Base-by-base conservation (phyloP, 148 eudicot species). In the Persicaria tinctoria region DNA sequence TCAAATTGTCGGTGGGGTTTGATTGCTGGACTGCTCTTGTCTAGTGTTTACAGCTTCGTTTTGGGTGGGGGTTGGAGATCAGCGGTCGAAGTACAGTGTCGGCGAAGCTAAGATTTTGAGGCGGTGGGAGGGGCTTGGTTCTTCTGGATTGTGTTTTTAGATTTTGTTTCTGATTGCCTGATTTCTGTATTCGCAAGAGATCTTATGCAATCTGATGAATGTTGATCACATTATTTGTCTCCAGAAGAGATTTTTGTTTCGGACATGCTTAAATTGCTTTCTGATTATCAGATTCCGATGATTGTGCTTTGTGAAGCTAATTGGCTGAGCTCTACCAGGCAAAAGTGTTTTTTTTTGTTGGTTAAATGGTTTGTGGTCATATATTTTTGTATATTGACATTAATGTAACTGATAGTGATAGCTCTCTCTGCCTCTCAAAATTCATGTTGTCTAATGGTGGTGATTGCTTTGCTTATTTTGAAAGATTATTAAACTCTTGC, bases 1-100 rank as follows among this genome's bases (percentile, higher is more conserved):
- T 63, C 6, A 32, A 27, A 0, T 13, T 4, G 10, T 32, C 68
- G 68, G 6, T 27, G 68, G 44, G 16, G 11, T 9, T 57, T 4
- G 23, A 27, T 17, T 27, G 16, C 13, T 56, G 6, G 62, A 56
- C 62, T n/a, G 11, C 41, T 59, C 68, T 32, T 63, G 5, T 63
- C 68, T 63, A 63, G 68, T 45, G 46, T 63, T 63, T 63, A 23
- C 66, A 23, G 23, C 66, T 59, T 54, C 59, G 66, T 18, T 59
- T 23, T 5, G 41, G 38, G 41, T 18, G 6, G 63, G 63, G 68
- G 16, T 63, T 32, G 46, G 46, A 27, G 41, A 63, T 63, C 16
- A 32, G 44, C 23, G 46, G 45, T 63, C 16, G n/a, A 63, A 11
- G 68, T 27, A 27, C 32, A 63, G 6, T 63, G 46, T 63, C 6